phyloP scores from a whole-genome alignment of 495 filamentous ascomycete genomes.

The Daldinia grandis region DNA sequence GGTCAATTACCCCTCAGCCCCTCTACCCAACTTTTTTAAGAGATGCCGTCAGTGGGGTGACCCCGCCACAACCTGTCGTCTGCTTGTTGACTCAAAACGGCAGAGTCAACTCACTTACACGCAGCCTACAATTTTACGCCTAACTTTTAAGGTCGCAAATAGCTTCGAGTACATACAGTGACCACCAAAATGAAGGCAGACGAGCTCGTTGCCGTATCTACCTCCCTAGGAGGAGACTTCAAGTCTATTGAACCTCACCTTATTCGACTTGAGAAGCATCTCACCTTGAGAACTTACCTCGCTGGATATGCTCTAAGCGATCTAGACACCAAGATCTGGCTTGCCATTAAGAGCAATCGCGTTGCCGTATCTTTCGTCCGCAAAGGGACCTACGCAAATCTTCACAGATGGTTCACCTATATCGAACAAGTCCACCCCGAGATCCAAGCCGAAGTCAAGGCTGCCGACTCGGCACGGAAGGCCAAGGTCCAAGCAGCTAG shows the following conservation, averaged over 20 bases:
- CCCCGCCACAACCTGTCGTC: constrained; percentile 30
- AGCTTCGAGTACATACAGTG: not conserved
- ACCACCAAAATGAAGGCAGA: constrained; percentile 56
- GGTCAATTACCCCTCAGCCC: constrained; percentile 26
- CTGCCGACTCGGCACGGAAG: constrained; percentile 68
- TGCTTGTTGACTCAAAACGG: constrained; percentile 26
- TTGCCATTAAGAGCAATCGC: constrained; percentile 84
- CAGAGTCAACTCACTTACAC: constrained; percentile 3
- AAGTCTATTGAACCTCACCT: constrained; percentile 80
- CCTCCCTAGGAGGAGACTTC: constrained; percentile 71
- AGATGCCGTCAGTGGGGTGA: constrained; percentile 33
- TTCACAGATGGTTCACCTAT: constrained; percentile 88
- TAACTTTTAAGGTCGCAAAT: not conserved
- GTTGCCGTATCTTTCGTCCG: constrained; percentile 82
- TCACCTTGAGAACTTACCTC: constrained; percentile 85
- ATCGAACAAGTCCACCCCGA: constrained; percentile 82
- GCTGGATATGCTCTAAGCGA: constrained; percentile 82
- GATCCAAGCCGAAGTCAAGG: constrained; percentile 64
- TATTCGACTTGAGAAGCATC: constrained; percentile 81
- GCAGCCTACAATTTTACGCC: not conserved
- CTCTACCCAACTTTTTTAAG: constrained; percentile 20
- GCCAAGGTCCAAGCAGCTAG: constrained; percentile 76
- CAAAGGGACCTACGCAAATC: constrained; percentile 77
- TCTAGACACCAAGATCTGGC: constrained; percentile 84
- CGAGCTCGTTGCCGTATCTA: constrained; percentile 58